Evolutionary conservation across 129 eudicot species (phyloP), one percentile per base, ranked within the genome.

Genomic region (Apium graveolens): DNA sequence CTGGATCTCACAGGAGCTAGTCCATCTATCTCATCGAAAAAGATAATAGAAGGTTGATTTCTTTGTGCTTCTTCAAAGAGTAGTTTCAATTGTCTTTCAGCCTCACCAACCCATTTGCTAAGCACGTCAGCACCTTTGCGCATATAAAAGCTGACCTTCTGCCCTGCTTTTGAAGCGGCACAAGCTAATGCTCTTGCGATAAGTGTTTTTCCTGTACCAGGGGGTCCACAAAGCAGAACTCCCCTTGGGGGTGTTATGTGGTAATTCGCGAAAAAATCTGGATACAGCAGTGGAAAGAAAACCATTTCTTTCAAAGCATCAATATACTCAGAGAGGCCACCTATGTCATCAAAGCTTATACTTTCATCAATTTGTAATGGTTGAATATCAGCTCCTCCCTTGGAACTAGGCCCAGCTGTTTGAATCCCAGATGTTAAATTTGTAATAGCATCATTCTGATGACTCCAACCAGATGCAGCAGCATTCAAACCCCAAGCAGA

Each of bases 61-160:
- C 83, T 96, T 80, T 96, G 99, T 44, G 99, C 99, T 86, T 96
- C 99, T 86, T 96, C 99, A 82, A 96, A 96, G 8, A 96, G 88
- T 79, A 96, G 76, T 77, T 96, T 96, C 81, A 96, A 80, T 66
- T 96, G 99, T 74, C 99, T 76, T 86, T 96, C 99, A 74, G 99
- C 99, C 86, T 96, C 99, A 39, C 99, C 99, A 45, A 96, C 99
- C 99, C 99, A 96, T 86, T 96, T 96, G 89, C 97, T 90, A 76
- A 96, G 91, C 82, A 96, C 99, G 77, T 96, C 99, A 74, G 99
- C 99, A 62, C 99, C 99, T 79, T 96, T 96, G 43, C 99, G 89
- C 99, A 96, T 96, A 81, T 96, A 96, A 71, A 96, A 96, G 75
- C 99, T 96, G 44, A 96, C 97, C 82, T 96, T 96, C 84, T 96